Evolutionary conservation across 768 basidiomycete genomes (phyloP), one percentile per base, ranked within the genome.

Genomic region (Termitomyces titanicus): DNA sequence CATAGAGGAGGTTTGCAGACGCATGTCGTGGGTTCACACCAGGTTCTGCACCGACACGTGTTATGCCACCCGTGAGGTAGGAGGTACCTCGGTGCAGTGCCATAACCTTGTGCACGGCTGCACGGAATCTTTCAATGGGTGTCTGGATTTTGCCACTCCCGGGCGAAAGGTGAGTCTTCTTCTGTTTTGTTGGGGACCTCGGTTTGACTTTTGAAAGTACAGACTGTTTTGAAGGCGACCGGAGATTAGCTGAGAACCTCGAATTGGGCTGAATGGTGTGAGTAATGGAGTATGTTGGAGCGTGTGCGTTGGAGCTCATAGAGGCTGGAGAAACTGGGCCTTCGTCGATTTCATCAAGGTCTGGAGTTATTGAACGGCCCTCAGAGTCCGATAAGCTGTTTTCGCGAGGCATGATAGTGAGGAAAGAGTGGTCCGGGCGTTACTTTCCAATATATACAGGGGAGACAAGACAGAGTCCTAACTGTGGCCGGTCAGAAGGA

Each of bases 351-450:
- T 83, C 83, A 47, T 80, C 79, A 18, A 79, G 66, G 67, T 86
- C 84, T n/a, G 85, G 83, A 5, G 85, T 86, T 50, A 87, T 70
- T 9, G 85, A 86, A 25, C 84, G 78, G 22, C 83, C 82, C 29
- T 83, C 84, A 34, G 82, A 82, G 67, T 88, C 85, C 60, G 74
- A 77, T 70, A 85, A 78, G 68, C 84, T 85, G 70, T 86, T 85
- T 64, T 84, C 82, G 53, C 84, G 77, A 44, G 85, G 81, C 85
- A 86, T 85, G 31, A 27, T 58, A 53, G 29, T 53, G 33, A 25
- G 35, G 5, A 57, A 60, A 40, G 61, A 61, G 38, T 56, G 62
- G 40, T 20, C 18, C 15, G 24, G 33, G 48, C 31, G 20, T 13
- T 51, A 35, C 2, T 13, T 34, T 31, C 34, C 53, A 24, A 15